phyloP scores from a whole-genome alignment of 495 filamentous ascomycete genomes.

The Clavariopsis aquatica region DNA sequence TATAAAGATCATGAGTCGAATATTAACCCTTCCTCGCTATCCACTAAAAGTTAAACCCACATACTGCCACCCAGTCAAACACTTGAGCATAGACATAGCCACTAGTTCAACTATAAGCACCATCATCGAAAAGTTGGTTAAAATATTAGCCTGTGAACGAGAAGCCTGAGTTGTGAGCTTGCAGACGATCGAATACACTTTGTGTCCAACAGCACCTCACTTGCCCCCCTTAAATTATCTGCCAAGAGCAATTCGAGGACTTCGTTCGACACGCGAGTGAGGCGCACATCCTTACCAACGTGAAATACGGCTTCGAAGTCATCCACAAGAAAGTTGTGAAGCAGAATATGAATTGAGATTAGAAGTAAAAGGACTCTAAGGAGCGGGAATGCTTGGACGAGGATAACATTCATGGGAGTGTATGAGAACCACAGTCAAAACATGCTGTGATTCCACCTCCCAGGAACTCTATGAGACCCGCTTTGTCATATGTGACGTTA shows the following conservation, averaged over 20 bases:
- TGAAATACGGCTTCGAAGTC: neutral
- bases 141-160: neutral
- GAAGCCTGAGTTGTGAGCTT: neutral
- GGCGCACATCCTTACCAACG: neutral
- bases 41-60: too few species aligned
- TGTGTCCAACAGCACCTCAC: neutral
- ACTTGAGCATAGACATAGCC: neutral
- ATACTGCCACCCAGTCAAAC: too few species aligned
- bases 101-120: neutral
- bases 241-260: neutral
- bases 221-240: neutral
- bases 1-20: neutral
- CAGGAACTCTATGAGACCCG: too few species aligned
- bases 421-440: too few species aligned
- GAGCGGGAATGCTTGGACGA: constrained; percentile 9
- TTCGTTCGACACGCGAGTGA: neutral
- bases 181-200: neutral
- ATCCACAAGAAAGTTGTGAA: constrained; percentile 1
- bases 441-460: too few species aligned
- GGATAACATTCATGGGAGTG: neutral
- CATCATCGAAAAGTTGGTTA: neutral
- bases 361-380: neutral
- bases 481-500: too few species aligned
- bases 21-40: too few species aligned
- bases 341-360: neutral